Percentiles rank a stretch among this genome's conserved stretches.
These are phyloP conservation scores for Clarireedia hainanense DNA, from an alignment of 2,329 filamentous ascomycete genomes.

Conservation along the genomic window DNA sequence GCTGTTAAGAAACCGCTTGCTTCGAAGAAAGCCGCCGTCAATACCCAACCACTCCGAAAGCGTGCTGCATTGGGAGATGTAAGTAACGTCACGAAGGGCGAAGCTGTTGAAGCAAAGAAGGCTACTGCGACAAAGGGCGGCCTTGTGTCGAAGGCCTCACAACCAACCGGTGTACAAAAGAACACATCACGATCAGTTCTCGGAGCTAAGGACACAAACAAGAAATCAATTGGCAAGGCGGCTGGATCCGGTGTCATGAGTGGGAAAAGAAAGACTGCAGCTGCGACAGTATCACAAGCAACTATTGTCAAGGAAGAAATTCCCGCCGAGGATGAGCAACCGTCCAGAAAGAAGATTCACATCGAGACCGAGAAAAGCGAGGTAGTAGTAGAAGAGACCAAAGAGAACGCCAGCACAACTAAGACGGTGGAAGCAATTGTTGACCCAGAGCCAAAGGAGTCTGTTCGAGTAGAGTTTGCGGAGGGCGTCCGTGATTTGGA, in stretches of 20 bases:
- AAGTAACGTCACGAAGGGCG: constrained; percentile 85
- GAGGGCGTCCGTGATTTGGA: constrained; percentile 61
- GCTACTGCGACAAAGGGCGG: constrained; percentile 55
- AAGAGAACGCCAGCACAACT: constrained; percentile 15
- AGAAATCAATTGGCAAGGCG: constrained; percentile 66
- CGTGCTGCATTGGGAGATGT: constrained; percentile 86
- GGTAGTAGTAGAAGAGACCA: constrained; percentile 30
- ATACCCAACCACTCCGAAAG: constrained; percentile 53
- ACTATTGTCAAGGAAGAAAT: constrained; percentile 53
- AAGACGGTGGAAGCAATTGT: constrained; percentile 25
- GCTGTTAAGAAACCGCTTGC: constrained; percentile 56
- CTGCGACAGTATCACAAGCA: constrained; percentile 35
- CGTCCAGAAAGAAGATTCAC: constrained; percentile 57
- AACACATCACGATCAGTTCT: constrained; percentile 51
- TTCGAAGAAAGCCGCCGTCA: constrained; percentile 57
- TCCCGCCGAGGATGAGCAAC: constrained; percentile 58
- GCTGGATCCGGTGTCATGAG: constrained; percentile 63
- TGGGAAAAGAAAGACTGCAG: constrained; percentile 62
- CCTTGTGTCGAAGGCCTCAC: constrained; percentile 71
- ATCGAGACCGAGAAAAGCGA: constrained; percentile 45
- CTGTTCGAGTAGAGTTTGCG: constrained; percentile 23
- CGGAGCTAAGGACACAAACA: constrained; percentile 54
- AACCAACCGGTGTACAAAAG: constrained; percentile 79
- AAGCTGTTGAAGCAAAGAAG: constrained; percentile 67
- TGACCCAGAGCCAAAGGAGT: constrained; percentile 21